Evolutionary conservation across 495 filamentous ascomycete species (phyloP).

Genomic region (Saxophila tyrrhenica): DNA sequence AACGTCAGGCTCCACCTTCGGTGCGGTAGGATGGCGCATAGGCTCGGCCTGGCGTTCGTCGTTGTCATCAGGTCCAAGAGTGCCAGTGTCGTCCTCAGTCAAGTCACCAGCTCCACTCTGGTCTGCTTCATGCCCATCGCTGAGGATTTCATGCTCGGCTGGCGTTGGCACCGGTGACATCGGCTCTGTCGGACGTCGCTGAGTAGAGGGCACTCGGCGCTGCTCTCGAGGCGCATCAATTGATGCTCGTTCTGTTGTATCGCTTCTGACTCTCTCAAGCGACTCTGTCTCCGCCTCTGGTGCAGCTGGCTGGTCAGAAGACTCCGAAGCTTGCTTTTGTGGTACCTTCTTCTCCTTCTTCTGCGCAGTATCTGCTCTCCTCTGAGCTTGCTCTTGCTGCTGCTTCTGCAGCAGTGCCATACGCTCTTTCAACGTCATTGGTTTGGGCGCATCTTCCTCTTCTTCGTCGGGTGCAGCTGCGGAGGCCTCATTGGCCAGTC

Average conservation of each 20-base stretch:
- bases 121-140: slow-evolving; percentile 81
- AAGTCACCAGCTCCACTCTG: slow-evolving; percentile 77
- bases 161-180: slow-evolving; percentile 42
- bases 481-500: slow-evolving; percentile 37
- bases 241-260: slow-evolving; percentile 21
- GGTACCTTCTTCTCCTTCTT: slow-evolving; percentile 73
- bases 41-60: slow-evolving; percentile 38
- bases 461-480: slow-evolving; percentile 41
- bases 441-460: slow-evolving; percentile 69
- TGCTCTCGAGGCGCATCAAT: slow-evolving; percentile 45
- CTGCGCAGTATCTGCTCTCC: slow-evolving; percentile 67
- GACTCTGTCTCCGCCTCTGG: slow-evolving; percentile 17
- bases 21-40: slow-evolving; percentile 10
- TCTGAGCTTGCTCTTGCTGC: slow-evolving; percentile 72
- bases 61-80: slow-evolving; percentile 60
- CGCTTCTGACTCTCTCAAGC: slow-evolving; percentile 18
- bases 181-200: slow-evolving; percentile 33
- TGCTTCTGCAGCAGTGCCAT: slow-evolving; percentile 91
- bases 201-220: slow-evolving; percentile 24
- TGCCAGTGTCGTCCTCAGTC: slow-evolving; percentile 70
- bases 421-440: slow-evolving; percentile 82
- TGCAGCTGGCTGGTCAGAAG: slow-evolving; percentile 20
- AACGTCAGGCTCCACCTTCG: slow-evolving; percentile 23
- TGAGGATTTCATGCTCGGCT: slow-evolving; percentile 43
- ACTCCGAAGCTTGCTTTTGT: slow-evolving; percentile 65